Base-by-base conservation (phyloP, 2,329 filamentous ascomycete species). In the Cladosporium velox region DNA sequence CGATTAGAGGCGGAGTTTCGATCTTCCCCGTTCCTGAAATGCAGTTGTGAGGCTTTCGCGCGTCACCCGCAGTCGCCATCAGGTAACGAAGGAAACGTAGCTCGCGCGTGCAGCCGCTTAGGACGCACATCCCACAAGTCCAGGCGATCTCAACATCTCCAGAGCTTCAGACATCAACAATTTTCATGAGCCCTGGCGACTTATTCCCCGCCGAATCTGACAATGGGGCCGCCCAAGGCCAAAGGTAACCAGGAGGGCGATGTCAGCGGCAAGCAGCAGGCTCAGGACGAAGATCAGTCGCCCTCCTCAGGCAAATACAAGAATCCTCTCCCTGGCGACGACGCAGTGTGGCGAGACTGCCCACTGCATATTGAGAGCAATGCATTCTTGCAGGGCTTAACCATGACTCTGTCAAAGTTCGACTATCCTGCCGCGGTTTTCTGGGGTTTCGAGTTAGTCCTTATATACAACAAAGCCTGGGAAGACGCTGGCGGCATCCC, bases 401-500 rank as follows among this genome's bases (percentile, higher is more conserved):
- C 66, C 41, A 30, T 64, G 7, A 80, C 79, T 32, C 68, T 81
- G 21, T 72, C 78, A 21, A 76, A 79, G 14, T 75, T 83, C 59
- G 72, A 77, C 12, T 79, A 82, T 66, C 77, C 78, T 12, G 71
- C 78, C 3, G 79, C 79, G 51, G 73, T 82, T 26, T 81, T 81
- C 69, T 82, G 80, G 79, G 77, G 77, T 18, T 68, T 75, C 11
- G 73, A 78, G 12, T 71, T 80, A 26, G 67, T 73, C 11, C 72
- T 79, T 14, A 71, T 81, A 7, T 77, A 80, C 69, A 82, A 82
- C 65, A 62, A 78, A 15, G 76, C 77, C 5, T 83, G 80, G 80
- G 72, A 68, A 15, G 77, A 76, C 59, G 73, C 74, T 11, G 75
- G 73, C 18, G 70, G 73, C 14, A 66, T 76, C 2, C 70, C 75